Evolutionary conservation across 371 early-diverging fungal genomes (phyloP).

Genomic region (Saksenaea vasiformis): DNA sequence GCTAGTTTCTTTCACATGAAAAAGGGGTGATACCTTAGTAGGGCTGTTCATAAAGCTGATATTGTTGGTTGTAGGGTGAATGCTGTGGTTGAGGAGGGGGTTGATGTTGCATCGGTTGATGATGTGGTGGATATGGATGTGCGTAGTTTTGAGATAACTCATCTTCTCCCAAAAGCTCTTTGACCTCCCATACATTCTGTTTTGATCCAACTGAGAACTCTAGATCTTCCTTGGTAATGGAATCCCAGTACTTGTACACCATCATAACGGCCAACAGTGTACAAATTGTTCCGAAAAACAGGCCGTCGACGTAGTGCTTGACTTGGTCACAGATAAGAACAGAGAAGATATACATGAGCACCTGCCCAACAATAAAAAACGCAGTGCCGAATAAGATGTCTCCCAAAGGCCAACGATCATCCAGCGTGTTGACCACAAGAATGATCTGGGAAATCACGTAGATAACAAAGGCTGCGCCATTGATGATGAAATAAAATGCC

Average conservation of each 20-base stretch:
- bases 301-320: conserved; percentile 92
- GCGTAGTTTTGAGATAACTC: conserved; percentile 22
- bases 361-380: conserved; percentile 83
- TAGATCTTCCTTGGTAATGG: conserved; percentile 93
- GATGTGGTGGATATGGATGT: conserved; percentile 12
- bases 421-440: conserved; percentile 85
- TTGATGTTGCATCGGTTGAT: conserved; percentile 13
- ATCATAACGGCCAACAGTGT: conserved; percentile 94
- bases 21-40: not conserved
- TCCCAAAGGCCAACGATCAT: conserved; percentile 94
- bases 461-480: conserved; percentile 74
- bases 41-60: conserved; percentile 13
- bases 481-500: conserved; percentile 80
- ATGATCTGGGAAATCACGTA: conserved; percentile 88
- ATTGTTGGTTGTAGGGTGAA: conserved; percentile 20
- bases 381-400: conserved; percentile 82
- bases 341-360: conserved; percentile 73
- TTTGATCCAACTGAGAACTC: conserved; percentile 91
- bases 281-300: conserved; percentile 89
- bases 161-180: conserved; percentile 65
- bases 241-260: conserved; percentile 99
- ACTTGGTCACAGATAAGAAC: conserved; percentile 75
- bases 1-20: not conserved
- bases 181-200: conserved; percentile 87
- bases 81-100: conserved; percentile 21